Evolutionary conservation across 2,329 filamentous ascomycete species (phyloP).

Genomic region (Cladosporium oxysporum): DNA sequence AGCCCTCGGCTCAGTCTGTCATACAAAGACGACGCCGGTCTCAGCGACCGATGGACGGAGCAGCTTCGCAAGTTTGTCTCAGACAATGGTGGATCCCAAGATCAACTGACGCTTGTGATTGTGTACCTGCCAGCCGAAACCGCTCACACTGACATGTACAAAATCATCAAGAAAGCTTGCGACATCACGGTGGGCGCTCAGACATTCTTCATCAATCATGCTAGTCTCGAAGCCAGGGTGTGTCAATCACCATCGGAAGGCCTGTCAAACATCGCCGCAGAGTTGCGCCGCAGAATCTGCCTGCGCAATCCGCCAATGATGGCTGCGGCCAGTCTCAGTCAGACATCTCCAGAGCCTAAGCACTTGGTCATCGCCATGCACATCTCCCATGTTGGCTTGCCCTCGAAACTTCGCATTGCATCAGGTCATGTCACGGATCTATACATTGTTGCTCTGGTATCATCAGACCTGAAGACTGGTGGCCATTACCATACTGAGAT

Average conservation of each 20-base stretch:
- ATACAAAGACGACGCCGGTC: too few species aligned
- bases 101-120: background rate
- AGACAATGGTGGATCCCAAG: too few species aligned
- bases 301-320: background rate
- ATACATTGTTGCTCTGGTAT: background rate
- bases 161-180: background rate
- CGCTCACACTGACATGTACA: background rate
- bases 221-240: background rate
- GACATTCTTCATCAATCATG: background rate
- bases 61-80: background rate
- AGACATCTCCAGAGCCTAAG: background rate
- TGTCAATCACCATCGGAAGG: too few species aligned
- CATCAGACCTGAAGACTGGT: background rate
- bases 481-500: background rate
- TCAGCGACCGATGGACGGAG: background rate
- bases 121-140: background rate
- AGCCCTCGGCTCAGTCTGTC: too few species aligned
- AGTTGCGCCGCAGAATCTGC: background rate
- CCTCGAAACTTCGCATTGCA: too few species aligned
- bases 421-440: background rate
- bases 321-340: background rate
- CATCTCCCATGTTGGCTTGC: too few species aligned
- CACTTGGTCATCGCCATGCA: background rate
- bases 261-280: background rate
- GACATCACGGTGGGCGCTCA: background rate